These are phyloP conservation scores for Actinomucor elegans DNA, from an alignment of 371 early-diverging fungal species.

Conservation along the genomic window DNA sequence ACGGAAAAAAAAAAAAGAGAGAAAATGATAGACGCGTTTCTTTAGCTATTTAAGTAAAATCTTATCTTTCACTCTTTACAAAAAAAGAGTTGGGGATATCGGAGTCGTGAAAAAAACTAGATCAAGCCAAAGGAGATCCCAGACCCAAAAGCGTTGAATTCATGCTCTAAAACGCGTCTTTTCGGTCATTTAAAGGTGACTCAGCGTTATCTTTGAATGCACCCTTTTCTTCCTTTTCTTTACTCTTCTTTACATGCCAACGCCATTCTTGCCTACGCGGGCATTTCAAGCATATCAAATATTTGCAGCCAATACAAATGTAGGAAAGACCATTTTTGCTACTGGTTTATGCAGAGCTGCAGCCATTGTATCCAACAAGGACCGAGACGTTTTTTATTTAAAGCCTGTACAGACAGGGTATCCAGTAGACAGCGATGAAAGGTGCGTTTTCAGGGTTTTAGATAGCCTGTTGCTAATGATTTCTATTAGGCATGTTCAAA, in stretches of 20 bases:
- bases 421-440: constrained; percentile 78
- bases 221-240: constrained; percentile 9
- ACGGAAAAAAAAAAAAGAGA: constrained; percentile 9
- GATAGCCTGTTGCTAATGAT: constrained; percentile 75
- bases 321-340: constrained; percentile 82
- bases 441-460: constrained; percentile 78
- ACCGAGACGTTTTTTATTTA: constrained; percentile 61
- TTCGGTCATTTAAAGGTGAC: constrained; percentile 8
- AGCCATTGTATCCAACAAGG: constrained; percentile 43
- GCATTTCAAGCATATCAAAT: constrained; percentile 71
- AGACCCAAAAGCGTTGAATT: neutral
- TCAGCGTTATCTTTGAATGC: neutral
- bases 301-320: constrained; percentile 83
- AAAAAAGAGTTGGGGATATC: constrained; percentile 18
- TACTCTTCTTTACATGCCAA: constrained; percentile 41
- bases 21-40: neutral
- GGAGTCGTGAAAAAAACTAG: neutral
- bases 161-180: constrained; percentile 2
- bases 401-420: constrained; percentile 89
- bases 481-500: constrained; percentile 60
- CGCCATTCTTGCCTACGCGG: constrained; percentile 48
- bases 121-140: neutral
- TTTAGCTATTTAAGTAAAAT: neutral
- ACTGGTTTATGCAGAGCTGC: constrained; percentile 67
- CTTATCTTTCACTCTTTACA: neutral